Conservation (phyloP, 768 basidiomycete species). For the Lactifluus subvellereus region DNA sequence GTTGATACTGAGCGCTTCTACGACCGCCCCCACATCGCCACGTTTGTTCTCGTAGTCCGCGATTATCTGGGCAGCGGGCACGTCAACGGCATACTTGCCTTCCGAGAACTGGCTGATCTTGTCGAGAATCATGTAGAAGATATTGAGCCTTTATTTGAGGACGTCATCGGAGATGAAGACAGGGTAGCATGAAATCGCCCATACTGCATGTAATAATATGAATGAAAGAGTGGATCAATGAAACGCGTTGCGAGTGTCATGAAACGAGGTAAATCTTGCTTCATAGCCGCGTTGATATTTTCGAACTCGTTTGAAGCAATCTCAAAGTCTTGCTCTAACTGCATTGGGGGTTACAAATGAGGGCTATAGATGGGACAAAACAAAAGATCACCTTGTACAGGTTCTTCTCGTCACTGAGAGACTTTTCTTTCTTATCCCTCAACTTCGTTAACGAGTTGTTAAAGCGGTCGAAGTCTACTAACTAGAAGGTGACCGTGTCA, state of each 20-base stretch:
- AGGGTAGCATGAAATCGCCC: conserved; percentile 32
- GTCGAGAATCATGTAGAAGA: conserved; percentile 91
- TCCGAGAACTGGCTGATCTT: conserved; percentile 85
- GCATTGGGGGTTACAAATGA: not conserved
- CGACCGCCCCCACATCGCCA: conserved; percentile 72
- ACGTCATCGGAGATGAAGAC: not conserved
- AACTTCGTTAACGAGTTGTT: conserved; percentile 95
- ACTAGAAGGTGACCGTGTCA: conserved; percentile 35
- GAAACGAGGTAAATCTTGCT: conserved; percentile 91
- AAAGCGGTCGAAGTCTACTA: conserved; percentile 91
- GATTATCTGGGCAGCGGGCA: conserved; percentile 63
- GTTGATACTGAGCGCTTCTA: conserved; percentile 76
- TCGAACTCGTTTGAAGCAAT: conserved; percentile 89
- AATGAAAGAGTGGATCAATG: conserved; percentile 96
- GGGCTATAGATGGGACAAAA: conserved; percentile 25
- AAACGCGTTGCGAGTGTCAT: conserved; percentile 82
- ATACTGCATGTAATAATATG: conserved; percentile 99
- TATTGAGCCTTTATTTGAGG: conserved; percentile 61
- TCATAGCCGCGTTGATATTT: conserved; percentile 83
- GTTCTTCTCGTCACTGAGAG: conserved; percentile 92
- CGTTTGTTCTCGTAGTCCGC: conserved; percentile 72
- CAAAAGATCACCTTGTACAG: conserved; percentile 69
- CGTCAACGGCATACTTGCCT: conserved; percentile 65
- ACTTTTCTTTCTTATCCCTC: conserved; percentile 98
- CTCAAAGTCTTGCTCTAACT: conserved; percentile 97